Evolutionary conservation across 2,329 filamentous ascomycete species (phyloP), one percentile per base, ranked within the genome.

Genomic region (Fusarium illudens): DNA sequence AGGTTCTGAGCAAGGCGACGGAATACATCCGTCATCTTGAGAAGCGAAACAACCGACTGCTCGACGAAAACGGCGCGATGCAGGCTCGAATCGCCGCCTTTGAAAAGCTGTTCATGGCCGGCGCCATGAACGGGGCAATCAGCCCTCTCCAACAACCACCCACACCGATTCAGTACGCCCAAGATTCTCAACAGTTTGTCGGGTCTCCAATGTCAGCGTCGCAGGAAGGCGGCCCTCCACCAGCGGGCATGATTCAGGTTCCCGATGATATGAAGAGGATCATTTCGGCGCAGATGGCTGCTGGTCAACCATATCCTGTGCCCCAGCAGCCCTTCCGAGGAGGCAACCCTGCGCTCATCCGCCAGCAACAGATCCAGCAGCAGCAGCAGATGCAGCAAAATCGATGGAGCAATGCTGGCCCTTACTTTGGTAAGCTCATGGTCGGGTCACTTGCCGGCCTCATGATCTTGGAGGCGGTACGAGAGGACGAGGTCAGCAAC

Each of bases 21-120:
- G 95, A 98, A 77, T 98, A 98, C 73, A 98, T 98, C 70, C 88
- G 90, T 34, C 94, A 98, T 79, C 82, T 98, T 2, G 95, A 98
- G 79, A 96, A 96, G 81, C 89, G 94, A 12, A 97, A 97, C 73
- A 92, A 89, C 69, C 89, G 92, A 6, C 82, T 97, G 10, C 83
- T 90, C 54, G 93, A 97, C 46, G 94, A 98, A 76, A 94, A 97
- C 75, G 85, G 82, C 29, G 87, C 87, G 13, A 87, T 97, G 81
- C 94, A 95, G 77, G 88, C 89, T 46, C 88, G 93, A 29, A 87
- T 97, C 34, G 88, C 90, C 33, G 89, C 89, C 0, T 91, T 91
- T 60, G 89, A 91, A 75, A 95, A 96, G 75, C 85, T 96, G 15
- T 93, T 96, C 76, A 92, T 90, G 81, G 86, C 88, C 19, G 88